Percentiles rank a stretch among this genome's conserved stretches.
These are phyloP conservation scores for Solanum dulcamara DNA, from an alignment of 257 asterid species.

Conservation along the genomic window DNA sequence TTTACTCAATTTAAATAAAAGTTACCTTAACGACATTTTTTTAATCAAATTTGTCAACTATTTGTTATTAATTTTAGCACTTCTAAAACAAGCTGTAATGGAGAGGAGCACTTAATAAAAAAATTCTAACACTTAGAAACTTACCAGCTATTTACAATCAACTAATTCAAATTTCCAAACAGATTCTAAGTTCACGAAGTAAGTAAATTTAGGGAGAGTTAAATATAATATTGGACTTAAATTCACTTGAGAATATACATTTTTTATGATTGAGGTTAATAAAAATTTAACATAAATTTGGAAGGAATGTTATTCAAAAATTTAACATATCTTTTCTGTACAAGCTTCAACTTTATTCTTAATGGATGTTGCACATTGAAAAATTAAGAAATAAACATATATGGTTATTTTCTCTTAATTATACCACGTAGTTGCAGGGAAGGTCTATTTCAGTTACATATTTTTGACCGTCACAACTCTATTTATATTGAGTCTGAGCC, in stretches of 20 bases:
- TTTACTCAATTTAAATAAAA: neutral
- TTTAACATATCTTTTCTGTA: neutral
- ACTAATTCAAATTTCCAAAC: neutral
- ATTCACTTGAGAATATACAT: neutral
- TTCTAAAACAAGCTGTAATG: no score
- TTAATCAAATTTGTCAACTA: neutral
- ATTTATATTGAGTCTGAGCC: neutral
- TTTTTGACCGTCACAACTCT: neutral
- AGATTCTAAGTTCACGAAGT: neutral
- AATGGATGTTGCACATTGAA: neutral
- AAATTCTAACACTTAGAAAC: neutral
- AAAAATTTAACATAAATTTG: neutral
- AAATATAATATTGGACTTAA: neutral
- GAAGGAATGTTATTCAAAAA: neutral
- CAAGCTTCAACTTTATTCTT: neutral
- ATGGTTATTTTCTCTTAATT: neutral
- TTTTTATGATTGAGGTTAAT: neutral
- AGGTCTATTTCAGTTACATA: neutral
- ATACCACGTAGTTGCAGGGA: neutral
- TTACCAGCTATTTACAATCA: neutral
- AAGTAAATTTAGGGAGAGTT: neutral
- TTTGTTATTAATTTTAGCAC: neutral
- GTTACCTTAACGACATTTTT: neutral
- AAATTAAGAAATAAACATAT: neutral
- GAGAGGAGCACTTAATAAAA: no score